phyloP scores from a whole-genome alignment of 441 rosid species.

The Pelargonium cotyledonis region DNA sequence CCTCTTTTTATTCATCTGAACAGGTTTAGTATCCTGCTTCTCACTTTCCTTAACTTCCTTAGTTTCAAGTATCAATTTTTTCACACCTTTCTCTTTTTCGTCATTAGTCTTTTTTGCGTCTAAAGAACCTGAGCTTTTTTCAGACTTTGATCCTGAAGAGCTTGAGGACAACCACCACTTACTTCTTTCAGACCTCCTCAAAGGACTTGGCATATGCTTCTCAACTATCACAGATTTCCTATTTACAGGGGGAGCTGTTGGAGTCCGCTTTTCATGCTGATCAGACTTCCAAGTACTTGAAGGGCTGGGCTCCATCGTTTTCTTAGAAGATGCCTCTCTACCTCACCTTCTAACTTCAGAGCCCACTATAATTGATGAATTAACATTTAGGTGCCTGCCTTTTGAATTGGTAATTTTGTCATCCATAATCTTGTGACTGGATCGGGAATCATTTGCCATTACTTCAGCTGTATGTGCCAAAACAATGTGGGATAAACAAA shows the following conservation, averaged over 20 bases:
- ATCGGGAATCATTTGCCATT: conserved; percentile 38
- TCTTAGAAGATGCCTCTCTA: conserved; percentile 34
- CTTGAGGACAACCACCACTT: conserved; percentile 34
- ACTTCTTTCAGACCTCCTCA: conserved; percentile 56
- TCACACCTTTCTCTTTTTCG: conserved; percentile 31
- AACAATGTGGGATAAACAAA: neutral
- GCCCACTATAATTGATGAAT: conserved; percentile 26
- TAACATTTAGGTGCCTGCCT: conserved; percentile 34
- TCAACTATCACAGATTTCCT: conserved; percentile 37
- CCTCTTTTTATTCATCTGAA: conserved; percentile 21
- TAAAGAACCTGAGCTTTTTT: conserved; percentile 24
- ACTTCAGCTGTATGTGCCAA: conserved; percentile 3
- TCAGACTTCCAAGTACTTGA: conserved; percentile 45
- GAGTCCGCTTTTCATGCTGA: conserved; percentile 40
- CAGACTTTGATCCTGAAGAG: conserved; percentile 35
- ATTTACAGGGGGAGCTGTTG: conserved; percentile 31
- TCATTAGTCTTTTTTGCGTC: conserved; percentile 28
- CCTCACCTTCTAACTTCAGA: conserved; percentile 42
- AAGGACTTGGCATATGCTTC: conserved; percentile 36
- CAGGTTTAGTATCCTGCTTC: conserved; percentile 12
- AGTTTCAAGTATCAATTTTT: conserved; percentile 32
- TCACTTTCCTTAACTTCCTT: conserved; percentile 24
- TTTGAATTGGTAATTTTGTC: conserved; percentile 25
- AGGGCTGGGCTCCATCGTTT: conserved; percentile 29
- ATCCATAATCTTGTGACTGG: conserved; percentile 31